These are phyloP conservation scores for Peronospora destructor DNA, from an alignment of 352 stramenopile genomes.

Conservation along the genomic window DNA sequence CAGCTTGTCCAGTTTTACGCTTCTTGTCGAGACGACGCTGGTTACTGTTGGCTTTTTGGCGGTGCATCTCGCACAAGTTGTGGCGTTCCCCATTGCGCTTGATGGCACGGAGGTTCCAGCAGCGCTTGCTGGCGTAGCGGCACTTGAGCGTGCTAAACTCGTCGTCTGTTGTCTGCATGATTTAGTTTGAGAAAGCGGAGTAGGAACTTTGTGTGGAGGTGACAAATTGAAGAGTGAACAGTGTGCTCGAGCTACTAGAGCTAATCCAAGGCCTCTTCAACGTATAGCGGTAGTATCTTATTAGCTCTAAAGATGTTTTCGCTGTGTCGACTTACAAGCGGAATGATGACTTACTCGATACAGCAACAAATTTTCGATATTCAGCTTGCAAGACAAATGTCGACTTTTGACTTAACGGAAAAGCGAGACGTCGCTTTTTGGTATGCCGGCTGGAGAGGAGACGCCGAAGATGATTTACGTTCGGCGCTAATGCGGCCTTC, in stretches of 20 bases:
- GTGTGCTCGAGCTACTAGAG: not conserved
- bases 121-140: constrained; percentile 78
- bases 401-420: constrained; percentile 16
- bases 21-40: constrained; percentile 75
- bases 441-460: constrained; percentile 22
- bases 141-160: constrained; percentile 49
- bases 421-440: constrained; percentile 16
- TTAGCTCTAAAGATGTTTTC: not conserved
- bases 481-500: constrained; percentile 13
- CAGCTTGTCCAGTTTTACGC: constrained; percentile 45
- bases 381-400: constrained; percentile 3
- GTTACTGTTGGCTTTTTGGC: constrained; percentile 76
- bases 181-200: not conserved
- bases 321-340: constrained; percentile 7
- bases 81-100: constrained; percentile 81
- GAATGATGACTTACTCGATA: constrained; percentile 3
- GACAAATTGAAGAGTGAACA: constrained; percentile 29
- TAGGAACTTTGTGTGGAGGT: constrained; percentile 8
- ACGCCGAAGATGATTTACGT: constrained; percentile 30
- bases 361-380: constrained; percentile 1
- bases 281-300: constrained; percentile 12
- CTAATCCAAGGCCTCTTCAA: constrained; percentile 10
- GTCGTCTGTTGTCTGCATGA: constrained; percentile 25
- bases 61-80: constrained; percentile 82
- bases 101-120: constrained; percentile 67